Percentiles rank a stretch among this genome's conserved stretches.
phyloP scores from a whole-genome alignment of 352 stramenopile species.

The Globisporangium ultimum region DNA sequence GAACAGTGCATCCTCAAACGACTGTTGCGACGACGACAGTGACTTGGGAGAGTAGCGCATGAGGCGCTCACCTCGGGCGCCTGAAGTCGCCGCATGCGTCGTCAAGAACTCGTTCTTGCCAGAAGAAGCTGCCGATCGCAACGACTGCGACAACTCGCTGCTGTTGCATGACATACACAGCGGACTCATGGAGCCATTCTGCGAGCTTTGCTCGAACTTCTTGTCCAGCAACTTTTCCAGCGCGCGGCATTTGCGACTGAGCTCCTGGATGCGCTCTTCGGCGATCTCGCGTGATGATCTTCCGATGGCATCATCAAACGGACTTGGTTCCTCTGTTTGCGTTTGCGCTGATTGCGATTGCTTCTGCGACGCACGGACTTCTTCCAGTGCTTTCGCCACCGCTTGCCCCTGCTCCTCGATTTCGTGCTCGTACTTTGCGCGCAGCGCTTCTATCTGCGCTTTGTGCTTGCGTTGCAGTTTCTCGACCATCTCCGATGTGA shows the following conservation, averaged over 20 bases:
- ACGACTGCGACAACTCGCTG: conserved; percentile 13
- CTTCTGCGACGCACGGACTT: background rate
- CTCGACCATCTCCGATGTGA: conserved; percentile 15
- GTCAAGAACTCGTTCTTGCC: too few species aligned
- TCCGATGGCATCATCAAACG: background rate
- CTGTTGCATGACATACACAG: conserved; percentile 25
- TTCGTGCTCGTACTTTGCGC: conserved; percentile 21
- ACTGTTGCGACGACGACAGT: conserved; percentile 20
- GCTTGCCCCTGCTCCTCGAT: conserved; percentile 17
- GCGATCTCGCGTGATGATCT: background rate
- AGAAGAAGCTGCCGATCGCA: background rate
- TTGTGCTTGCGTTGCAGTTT: conserved; percentile 17
- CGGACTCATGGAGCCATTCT: conserved; percentile 15
- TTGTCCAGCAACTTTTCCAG: conserved; percentile 52
- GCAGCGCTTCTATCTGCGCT: conserved; percentile 14
- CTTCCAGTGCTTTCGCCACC: conserved; percentile 16
- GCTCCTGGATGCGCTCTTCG: conserved; percentile 31
- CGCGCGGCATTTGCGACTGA: conserved; percentile 45
- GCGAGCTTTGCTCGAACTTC: conserved; percentile 48
- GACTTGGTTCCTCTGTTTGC: conserved; percentile 16
- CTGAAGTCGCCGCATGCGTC: too few species aligned
- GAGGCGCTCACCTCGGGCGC: too few species aligned
- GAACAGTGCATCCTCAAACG: conserved; percentile 22
- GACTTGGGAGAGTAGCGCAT: conserved; percentile 9
- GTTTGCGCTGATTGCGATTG: conserved; percentile 7